Evolutionary conservation across 2,329 filamentous ascomycete genomes (phyloP), one percentile per base, ranked within the genome.

Genomic region (Aphanocladium album): DNA sequence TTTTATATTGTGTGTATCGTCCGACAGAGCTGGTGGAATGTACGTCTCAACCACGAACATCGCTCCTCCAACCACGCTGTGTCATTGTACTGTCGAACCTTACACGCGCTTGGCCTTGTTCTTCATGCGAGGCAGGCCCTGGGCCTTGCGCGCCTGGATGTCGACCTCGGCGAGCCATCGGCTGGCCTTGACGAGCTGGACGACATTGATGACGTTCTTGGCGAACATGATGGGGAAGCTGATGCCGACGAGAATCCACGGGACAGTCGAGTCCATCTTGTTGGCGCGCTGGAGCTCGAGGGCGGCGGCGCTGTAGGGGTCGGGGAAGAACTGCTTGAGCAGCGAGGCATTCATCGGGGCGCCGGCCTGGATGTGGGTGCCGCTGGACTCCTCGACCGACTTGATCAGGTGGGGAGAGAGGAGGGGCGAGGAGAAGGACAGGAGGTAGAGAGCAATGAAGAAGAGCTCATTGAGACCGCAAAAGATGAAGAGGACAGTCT

Each of bases 361-460:
- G 62, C 89, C 89, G 8, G 86, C 83, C 68, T 88, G 78, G 65
- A 85, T 83, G 51, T 77, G 77, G 57, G 79, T 79, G 59, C 80
- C 79, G 59, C 70, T 72, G 47, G 80, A 76, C 57, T 81, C 78
- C 64, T 86, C 82, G 45, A 86, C 80, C 14, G 84, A 79, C 68
- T 85, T 79, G 64, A 88, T 86, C 57, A 98, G 88, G 61, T 91
- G 91, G 1, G 95, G 93, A 1, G 91, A 95, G 60, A 98, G 85
- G 41, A 87, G 84, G 2, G 93, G 93, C 61, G 91, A 96, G 62
- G 90, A 96, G 82, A 99, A 99, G 69, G 93, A 97, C 62, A 99
- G 88, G 58, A 99, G 89, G 79, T 99, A 99, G 64, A 99, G 86
- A 33, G 91, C 93, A 72, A 99, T 97, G 82, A 99, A 99, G 83